Percentiles rank a stretch among this genome's conserved stretches.
phyloP scores from a whole-genome alignment of 2,329 filamentous ascomycete genomes.

The Incumbomyces lentus region DNA sequence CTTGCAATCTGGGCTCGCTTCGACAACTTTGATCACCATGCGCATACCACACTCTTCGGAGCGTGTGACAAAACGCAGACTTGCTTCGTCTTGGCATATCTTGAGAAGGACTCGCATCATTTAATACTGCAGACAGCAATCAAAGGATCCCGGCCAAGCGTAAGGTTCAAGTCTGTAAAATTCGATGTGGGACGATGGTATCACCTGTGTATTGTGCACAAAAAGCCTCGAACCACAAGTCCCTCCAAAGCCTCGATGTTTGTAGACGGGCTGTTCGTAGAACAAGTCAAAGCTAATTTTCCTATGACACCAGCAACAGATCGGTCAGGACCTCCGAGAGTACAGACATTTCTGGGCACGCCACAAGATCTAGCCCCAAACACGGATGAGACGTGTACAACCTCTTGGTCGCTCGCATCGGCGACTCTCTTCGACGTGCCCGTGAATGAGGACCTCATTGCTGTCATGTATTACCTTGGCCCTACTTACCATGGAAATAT shows the following conservation, averaged over 20 bases:
- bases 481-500: conserved; percentile 91
- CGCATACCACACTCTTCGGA: conserved; percentile 91
- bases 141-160: conserved; percentile 72
- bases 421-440: conserved; percentile 81
- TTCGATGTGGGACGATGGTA: conserved; percentile 81
- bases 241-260: conserved; percentile 78
- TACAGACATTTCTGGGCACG: conserved; percentile 89
- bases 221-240: conserved; percentile 61
- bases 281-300: conserved; percentile 83
- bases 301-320: conserved; percentile 62
- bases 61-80: conserved; percentile 86
- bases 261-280: conserved; percentile 85
- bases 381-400: conserved; percentile 61
- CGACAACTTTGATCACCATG: conserved; percentile 70
- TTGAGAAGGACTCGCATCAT: conserved; percentile 86
- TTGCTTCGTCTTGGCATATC: conserved; percentile 86
- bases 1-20: conserved; percentile 82
- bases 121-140: conserved; percentile 96
- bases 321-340: conserved; percentile 44
- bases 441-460: conserved; percentile 80
- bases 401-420: conserved; percentile 80
- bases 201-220: conserved; percentile 81
- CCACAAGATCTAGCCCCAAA: conserved; percentile 70
- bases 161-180: conserved; percentile 75
- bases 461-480: conserved; percentile 82